These are phyloP conservation scores for Cercospora nicotianae DNA, from an alignment of 2,329 filamentous ascomycete genomes.

Conservation along the genomic window DNA sequence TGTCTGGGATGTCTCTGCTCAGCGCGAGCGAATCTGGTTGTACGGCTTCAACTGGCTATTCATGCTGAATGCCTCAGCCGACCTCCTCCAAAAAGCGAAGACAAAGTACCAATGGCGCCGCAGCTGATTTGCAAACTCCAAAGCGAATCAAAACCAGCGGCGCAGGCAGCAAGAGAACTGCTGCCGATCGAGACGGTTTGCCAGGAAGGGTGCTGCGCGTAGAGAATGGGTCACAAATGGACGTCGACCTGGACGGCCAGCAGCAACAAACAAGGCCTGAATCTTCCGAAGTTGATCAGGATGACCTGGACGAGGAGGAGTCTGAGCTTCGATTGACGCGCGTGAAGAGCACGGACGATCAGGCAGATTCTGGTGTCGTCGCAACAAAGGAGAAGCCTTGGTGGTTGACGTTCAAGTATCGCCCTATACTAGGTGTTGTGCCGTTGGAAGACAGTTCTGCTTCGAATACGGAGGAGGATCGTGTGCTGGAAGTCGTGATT, in stretches of 20 bases:
- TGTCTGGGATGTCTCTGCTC: slow-evolving; percentile 68
- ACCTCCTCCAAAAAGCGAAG: slow-evolving; percentile 52
- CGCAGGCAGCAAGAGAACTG: slow-evolving; percentile 57
- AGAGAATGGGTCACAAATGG: slow-evolving; percentile 35
- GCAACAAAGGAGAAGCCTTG: slow-evolving; percentile 38
- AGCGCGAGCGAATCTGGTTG: slow-evolving; percentile 72
- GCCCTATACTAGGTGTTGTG: slow-evolving; percentile 80
- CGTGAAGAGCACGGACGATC: slow-evolving; percentile 19
- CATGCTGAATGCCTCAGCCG: slow-evolving; percentile 82
- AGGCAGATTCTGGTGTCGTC: slow-evolving; percentile 25
- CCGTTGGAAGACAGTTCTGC: slow-evolving; percentile 50
- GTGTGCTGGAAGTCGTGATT: slow-evolving; percentile 73
- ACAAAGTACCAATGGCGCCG: slow-evolving; percentile 29
- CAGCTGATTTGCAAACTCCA: slow-evolving; percentile 23
- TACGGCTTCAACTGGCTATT: slow-evolving; percentile 84
- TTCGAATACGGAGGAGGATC: slow-evolving; percentile 32
- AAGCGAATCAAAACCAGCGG: slow-evolving; percentile 46
- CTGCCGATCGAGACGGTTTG: slow-evolving; percentile 35
- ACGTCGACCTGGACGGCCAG: slow-evolving; percentile 22
- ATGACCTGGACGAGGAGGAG: slow-evolving; percentile 33
- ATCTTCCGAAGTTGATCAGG: slow-evolving; percentile 44
- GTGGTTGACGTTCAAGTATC: slow-evolving; percentile 92
- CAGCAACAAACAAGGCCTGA: slow-evolving; percentile 44
- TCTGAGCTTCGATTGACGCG: slow-evolving; percentile 25
- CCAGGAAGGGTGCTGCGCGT: slow-evolving; percentile 32